A percentile compares a stretch with the other conserved stretches of the same genome.
These are phyloP conservation scores for Aspergillus sp. DNA, from an alignment of 2,329 filamentous ascomycete species.

Conservation along the genomic window DNA sequence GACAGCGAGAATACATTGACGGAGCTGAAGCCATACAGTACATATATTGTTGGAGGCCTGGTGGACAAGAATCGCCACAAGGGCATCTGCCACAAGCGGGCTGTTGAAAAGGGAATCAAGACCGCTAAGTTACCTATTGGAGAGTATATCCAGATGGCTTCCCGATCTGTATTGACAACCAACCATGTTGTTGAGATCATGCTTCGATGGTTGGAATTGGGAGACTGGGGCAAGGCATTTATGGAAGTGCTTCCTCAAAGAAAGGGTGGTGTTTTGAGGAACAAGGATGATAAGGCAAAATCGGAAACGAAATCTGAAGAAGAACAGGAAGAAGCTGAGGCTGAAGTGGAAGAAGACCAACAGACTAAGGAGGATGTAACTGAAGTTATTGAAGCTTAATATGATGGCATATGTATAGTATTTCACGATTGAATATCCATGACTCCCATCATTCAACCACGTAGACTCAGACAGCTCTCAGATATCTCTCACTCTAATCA, in stretches of 20 bases:
- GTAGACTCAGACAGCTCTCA: neutral
- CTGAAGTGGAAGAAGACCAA: neutral
- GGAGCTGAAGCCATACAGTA: constrained; percentile 78
- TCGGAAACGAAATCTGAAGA: neutral
- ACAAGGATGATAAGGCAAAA: constrained; percentile 4
- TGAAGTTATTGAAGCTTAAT: neutral
- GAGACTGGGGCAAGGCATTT: constrained; percentile 90
- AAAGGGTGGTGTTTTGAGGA: constrained; percentile 70
- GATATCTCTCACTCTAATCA: too few relatives aligned
- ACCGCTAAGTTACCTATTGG: constrained; percentile 92
- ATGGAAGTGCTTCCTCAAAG: constrained; percentile 81
- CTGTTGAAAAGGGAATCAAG: constrained; percentile 67
- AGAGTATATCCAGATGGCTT: constrained; percentile 89
- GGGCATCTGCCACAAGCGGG: constrained; percentile 82
- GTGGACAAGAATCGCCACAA: constrained; percentile 98
- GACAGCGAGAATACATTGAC: constrained; percentile 85
- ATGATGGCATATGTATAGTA: neutral
- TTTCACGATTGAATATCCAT: too few relatives aligned
- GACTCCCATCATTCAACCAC: neutral
- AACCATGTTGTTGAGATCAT: constrained; percentile 98
- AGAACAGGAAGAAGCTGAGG: constrained; percentile 21
- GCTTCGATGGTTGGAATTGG: constrained; percentile 83
- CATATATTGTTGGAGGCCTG: constrained; percentile 88
- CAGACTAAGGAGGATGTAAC: neutral
- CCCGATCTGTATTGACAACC: constrained; percentile 78